Percentiles rank a stretch among this genome's conserved stretches.
These are phyloP conservation scores for Mycena polygramma DNA, from an alignment of 768 basidiomycete genomes.

Conservation along the genomic window DNA sequence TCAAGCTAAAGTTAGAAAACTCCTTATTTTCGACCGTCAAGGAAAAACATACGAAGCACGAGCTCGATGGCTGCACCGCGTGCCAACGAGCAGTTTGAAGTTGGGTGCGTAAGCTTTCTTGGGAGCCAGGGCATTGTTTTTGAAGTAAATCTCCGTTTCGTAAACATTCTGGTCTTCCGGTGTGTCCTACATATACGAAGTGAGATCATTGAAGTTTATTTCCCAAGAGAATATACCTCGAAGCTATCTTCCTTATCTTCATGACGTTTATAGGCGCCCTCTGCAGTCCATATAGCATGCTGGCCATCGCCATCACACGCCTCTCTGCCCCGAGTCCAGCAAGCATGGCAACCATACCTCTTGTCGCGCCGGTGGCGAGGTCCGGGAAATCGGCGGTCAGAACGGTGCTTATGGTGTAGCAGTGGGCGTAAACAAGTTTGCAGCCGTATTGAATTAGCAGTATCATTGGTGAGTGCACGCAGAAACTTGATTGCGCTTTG, in stretches of 20 bases:
- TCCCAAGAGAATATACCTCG: background rate
- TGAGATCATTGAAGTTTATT: background rate
- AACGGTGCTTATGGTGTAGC: too few relatives aligned
- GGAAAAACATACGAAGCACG: constrained; percentile 16
- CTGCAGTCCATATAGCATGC: background rate
- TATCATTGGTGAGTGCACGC: too few relatives aligned
- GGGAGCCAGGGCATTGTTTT: constrained; percentile 17
- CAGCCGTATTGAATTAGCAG: too few relatives aligned
- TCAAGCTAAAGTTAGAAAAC: too few relatives aligned
- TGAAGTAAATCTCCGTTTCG: constrained; percentile 8
- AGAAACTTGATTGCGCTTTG: too few relatives aligned
- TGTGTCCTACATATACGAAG: background rate
- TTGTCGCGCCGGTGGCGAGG: background rate
- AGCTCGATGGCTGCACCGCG: constrained; percentile 9
- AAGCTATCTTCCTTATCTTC: too few relatives aligned
- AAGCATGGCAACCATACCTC: constrained; percentile 14
- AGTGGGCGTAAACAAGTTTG: too few relatives aligned
- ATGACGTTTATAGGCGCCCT: constrained; percentile 7
- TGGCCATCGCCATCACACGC: constrained; percentile 8
- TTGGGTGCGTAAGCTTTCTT: constrained; percentile 19
- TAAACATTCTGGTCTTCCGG: constrained; percentile 10
- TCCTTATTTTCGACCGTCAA: too few relatives aligned
- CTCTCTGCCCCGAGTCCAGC: constrained; percentile 21
- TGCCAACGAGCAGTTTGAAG: constrained; percentile 7
- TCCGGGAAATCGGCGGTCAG: too few relatives aligned